A percentile compares a stretch with the other conserved stretches of the same genome.
phyloP scores from a whole-genome alignment of 2,329 filamentous ascomycete genomes.

The Exophiala spinifera region DNA sequence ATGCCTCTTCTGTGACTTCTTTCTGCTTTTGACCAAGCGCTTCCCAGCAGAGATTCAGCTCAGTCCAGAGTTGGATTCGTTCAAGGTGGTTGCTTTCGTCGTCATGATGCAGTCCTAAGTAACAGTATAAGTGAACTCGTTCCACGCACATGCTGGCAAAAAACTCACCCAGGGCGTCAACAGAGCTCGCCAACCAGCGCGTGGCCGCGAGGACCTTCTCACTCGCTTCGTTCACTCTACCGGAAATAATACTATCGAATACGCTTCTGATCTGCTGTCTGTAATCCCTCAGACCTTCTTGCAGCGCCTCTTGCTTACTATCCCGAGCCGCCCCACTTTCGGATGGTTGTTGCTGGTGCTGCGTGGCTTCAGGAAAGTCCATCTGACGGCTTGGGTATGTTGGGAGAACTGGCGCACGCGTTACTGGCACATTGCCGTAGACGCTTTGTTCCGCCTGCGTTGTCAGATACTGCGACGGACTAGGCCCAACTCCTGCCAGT shows the following conservation, averaged over 20 bases:
- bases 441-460: constrained; percentile 56
- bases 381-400: constrained; percentile 54
- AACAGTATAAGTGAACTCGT: constrained; percentile 4
- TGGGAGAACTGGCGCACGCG: constrained; percentile 49
- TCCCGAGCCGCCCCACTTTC: constrained; percentile 32
- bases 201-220: constrained; percentile 60
- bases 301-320: constrained; percentile 48
- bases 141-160: background rate
- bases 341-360: constrained; percentile 39
- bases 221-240: constrained; percentile 59
- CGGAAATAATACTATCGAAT: constrained; percentile 67
- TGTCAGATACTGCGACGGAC: constrained; percentile 62
- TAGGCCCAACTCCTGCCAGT: constrained; percentile 53
- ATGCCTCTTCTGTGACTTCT: constrained; percentile 62
- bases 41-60: constrained; percentile 93
- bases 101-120: constrained; percentile 69
- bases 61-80: constrained; percentile 81
- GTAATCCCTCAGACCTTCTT: constrained; percentile 68
- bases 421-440: constrained; percentile 60
- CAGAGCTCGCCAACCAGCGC: constrained; percentile 64
- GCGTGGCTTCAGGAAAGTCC: constrained; percentile 38
- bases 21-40: constrained; percentile 78
- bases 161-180: constrained; percentile 62
- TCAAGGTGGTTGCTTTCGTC: constrained; percentile 72
- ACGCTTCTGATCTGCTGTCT: constrained; percentile 58